Conservation (phyloP, 208 protist species). For the Leishmania braziliensis region DNA sequence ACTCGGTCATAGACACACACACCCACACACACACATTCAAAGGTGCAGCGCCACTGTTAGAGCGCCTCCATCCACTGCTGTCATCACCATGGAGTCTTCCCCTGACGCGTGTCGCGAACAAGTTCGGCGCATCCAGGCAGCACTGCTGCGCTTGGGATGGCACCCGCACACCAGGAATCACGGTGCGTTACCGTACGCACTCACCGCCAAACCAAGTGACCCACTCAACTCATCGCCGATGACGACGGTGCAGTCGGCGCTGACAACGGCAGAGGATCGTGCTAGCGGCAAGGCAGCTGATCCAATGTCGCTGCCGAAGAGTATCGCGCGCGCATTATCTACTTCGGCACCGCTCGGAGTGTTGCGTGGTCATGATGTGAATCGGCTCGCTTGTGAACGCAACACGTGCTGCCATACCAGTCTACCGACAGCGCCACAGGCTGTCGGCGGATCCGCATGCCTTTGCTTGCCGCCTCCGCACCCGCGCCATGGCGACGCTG, state of each 20-base stretch:
- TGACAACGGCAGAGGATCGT: background rate
- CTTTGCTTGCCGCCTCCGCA: background rate
- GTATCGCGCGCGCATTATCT: background rate
- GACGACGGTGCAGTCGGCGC: background rate
- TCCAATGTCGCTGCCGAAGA: background rate
- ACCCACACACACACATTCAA: background rate
- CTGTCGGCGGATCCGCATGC: background rate
- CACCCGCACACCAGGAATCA: background rate
- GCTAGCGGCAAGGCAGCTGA: background rate
- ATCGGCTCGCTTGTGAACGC: background rate
- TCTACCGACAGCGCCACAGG: background rate
- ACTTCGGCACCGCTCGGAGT: background rate
- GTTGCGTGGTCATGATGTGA: conserved; percentile 2
- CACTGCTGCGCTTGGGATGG: background rate
- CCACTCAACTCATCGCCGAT: background rate
- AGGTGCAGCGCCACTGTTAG: background rate
- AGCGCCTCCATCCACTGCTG: background rate
- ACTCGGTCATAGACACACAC: background rate
- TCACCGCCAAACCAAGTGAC: background rate
- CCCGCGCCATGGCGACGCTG: background rate
- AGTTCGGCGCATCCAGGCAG: conserved; percentile 22
- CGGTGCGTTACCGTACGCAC: background rate
- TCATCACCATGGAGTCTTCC: background rate
- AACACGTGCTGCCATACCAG: background rate
- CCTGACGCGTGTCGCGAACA: background rate